Evolutionary conservation across 2,329 filamentous ascomycete species (phyloP).

Genomic region (Podosphaera xanthii): DNA sequence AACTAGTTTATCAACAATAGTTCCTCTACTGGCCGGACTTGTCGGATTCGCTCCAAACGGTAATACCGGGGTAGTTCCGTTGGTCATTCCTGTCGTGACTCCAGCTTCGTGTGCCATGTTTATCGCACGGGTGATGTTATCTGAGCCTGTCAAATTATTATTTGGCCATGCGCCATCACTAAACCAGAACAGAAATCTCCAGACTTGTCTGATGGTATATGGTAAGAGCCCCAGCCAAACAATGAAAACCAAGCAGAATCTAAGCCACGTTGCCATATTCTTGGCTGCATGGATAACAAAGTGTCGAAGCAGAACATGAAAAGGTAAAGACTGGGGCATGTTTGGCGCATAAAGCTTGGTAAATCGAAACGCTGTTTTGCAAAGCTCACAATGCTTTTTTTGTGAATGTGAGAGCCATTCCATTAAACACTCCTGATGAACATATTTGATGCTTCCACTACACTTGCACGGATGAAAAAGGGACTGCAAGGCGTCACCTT

Average conservation of each 20-base stretch:
- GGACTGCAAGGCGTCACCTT: conserved; percentile 60
- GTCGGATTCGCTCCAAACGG: conserved; percentile 16
- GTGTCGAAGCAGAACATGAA: conserved; percentile 59
- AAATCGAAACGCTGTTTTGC: conserved; percentile 95
- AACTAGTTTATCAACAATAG: conserved; percentile 18
- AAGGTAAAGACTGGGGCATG: conserved; percentile 71
- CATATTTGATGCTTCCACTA: conserved; percentile 94
- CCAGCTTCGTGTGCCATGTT: conserved; percentile 10
- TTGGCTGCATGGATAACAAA: conserved; percentile 49
- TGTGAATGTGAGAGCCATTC: conserved; percentile 97
- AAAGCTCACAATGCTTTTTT: conserved; percentile 98
- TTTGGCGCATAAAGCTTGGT: conserved; percentile 90
- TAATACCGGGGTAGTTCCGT: conserved; percentile 14
- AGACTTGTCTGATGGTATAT: conserved; percentile 74
- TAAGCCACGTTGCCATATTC: conserved; percentile 54
- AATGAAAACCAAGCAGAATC: conserved; percentile 53
- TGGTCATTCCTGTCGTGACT: conserved; percentile 8
- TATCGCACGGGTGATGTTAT: conserved; percentile 6
- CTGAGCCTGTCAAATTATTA: conserved; percentile 6
- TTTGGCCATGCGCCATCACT: conserved; percentile 17
- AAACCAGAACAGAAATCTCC: conserved; percentile 79
- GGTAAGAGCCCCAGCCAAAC: conserved; percentile 83
- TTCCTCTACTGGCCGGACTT: conserved; percentile 18
- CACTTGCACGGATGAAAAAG: conserved; percentile 98
- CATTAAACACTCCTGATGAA: conserved; percentile 95